phyloP scores from a whole-genome alignment of 2,329 filamentous ascomycete genomes.

The Cytospora piceicola region DNA sequence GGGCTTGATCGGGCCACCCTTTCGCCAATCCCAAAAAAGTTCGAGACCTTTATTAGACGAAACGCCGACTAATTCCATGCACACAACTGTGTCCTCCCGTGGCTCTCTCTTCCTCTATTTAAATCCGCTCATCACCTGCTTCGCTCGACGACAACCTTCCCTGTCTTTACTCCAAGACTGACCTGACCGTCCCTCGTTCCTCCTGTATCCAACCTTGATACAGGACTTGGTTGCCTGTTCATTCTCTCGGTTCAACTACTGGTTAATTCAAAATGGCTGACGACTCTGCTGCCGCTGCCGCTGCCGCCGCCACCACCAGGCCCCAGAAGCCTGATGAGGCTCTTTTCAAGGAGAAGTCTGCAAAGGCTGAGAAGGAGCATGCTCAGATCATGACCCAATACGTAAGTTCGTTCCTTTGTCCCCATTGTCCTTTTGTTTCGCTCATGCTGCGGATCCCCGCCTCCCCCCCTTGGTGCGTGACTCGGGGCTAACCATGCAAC shows the following conservation, averaged over 20 bases:
- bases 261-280: constrained; percentile 51
- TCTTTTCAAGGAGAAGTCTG: constrained; percentile 77
- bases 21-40: constrained; percentile 37
- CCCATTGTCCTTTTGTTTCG: not conserved
- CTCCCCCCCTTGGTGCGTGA: not conserved
- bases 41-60: constrained; percentile 26
- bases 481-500: constrained; percentile 5
- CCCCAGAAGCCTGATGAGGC: constrained; percentile 89
- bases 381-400: constrained; percentile 69
- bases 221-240: constrained; percentile 19
- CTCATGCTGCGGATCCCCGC: constrained; percentile 24
- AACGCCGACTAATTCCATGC: constrained; percentile 6
- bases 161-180: not conserved
- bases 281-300: constrained; percentile 44
- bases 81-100: constrained; percentile 17
- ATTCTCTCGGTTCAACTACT: constrained; percentile 27
- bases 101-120: constrained; percentile 4
- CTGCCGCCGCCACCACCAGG: constrained; percentile 57
- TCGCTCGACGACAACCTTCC: not conserved
- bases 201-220: constrained; percentile 19
- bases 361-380: constrained; percentile 85
- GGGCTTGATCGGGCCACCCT: constrained; percentile 8
- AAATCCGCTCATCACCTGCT: constrained; percentile 19
- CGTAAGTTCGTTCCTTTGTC: constrained; percentile 35
- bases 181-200: constrained; percentile 4